Evolutionary conservation across 2,329 filamentous ascomycete species (phyloP).

Genomic region (Fusarium pseudograminearum): DNA sequence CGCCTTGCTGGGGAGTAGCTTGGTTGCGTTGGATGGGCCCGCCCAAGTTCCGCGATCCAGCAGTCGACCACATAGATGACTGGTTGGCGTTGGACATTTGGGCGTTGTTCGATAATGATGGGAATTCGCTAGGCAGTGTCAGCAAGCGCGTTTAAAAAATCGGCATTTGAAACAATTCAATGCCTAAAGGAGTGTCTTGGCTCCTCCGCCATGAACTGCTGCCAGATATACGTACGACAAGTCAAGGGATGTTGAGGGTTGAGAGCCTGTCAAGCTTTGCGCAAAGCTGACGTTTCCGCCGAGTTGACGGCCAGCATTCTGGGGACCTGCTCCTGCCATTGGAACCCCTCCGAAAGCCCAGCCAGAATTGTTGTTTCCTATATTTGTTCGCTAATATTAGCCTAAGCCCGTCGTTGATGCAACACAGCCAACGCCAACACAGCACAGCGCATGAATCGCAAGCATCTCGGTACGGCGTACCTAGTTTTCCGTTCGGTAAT

Average conservation of each 20-base stretch:
- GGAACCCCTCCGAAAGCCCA: constrained; percentile 74
- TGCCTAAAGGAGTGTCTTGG: not conserved
- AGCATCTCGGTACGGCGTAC: constrained; percentile 53
- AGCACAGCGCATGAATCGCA: constrained; percentile 7
- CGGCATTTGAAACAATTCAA: constrained; percentile 1
- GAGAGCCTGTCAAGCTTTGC: constrained; percentile 73
- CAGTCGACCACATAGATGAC: constrained; percentile 67
- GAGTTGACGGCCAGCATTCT: constrained; percentile 66
- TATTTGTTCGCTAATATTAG: constrained; percentile 44
- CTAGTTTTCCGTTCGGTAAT: constrained; percentile 74
- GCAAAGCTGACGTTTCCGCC: constrained; percentile 73
- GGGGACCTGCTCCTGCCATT: constrained; percentile 68
- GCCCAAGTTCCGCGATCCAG: constrained; percentile 61
- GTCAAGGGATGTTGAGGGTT: constrained; percentile 71
- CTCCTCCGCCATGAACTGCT: not conserved
- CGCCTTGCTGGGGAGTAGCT: constrained; percentile 63
- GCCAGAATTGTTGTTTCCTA: constrained; percentile 65
- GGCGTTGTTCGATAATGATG: constrained; percentile 72
- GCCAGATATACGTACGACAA: constrained; percentile 67
- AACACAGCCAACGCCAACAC: constrained; percentile 24
- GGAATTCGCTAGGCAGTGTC: constrained; percentile 70
- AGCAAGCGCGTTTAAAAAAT: constrained; percentile 10
- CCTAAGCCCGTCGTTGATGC: constrained; percentile 20
- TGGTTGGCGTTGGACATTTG: constrained; percentile 63
- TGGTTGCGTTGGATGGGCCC: constrained; percentile 65